phyloP scores from a whole-genome alignment of 352 stramenopile species.

The Phytophthora hybrid region DNA sequence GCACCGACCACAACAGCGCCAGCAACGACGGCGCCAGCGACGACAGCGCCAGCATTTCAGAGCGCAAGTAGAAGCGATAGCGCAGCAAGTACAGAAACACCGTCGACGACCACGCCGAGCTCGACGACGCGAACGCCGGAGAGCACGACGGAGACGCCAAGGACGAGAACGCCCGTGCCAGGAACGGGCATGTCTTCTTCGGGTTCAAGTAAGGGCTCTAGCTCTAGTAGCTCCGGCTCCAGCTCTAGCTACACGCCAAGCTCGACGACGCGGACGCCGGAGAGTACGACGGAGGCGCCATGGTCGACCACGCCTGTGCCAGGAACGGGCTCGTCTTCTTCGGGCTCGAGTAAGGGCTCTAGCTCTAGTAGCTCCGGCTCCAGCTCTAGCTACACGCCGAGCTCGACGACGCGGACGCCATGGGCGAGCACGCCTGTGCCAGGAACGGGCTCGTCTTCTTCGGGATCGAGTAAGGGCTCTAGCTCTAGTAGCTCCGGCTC shows the following conservation, averaged over 20 bases:
- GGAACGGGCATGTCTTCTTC: neutral
- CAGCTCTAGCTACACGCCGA: no score
- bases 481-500: no score
- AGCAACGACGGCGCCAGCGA: neutral
- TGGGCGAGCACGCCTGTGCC: neutral
- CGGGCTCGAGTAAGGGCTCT: neutral
- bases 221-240: no score
- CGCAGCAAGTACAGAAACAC: constrained; percentile 15
- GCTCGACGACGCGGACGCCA: neutral
- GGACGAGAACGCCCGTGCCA: constrained; percentile 1
- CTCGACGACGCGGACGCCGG: constrained; percentile 9
- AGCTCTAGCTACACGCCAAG: neutral
- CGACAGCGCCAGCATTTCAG: neutral
- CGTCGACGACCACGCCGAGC: neutral
- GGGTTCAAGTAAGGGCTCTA: neutral
- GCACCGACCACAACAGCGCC: neutral
- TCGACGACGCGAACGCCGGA: neutral
- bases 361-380: neutral
- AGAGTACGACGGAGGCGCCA: neutral
- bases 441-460: no score
- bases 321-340: neutral
- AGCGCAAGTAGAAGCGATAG: constrained; percentile 10
- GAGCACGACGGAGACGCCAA: constrained; percentile 1
- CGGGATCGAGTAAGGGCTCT: no score
- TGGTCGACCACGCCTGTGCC: neutral